These are phyloP conservation scores for Fusarium buxicola DNA, from an alignment of 2,329 filamentous ascomycete genomes.

Conservation along the genomic window DNA sequence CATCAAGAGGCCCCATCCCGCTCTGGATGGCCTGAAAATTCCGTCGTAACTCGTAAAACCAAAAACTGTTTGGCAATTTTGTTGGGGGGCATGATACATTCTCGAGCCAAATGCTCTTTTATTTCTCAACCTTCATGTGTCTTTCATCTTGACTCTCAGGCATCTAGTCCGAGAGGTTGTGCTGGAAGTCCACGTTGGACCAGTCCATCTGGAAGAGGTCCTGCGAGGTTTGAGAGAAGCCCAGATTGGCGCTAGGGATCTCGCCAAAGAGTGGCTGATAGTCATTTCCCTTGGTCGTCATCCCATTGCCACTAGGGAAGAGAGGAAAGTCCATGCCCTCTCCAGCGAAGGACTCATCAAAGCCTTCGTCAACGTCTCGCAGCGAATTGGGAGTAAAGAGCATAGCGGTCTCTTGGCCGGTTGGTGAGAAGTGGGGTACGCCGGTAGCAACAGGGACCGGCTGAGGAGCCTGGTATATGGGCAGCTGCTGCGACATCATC, in stretches of 20 bases:
- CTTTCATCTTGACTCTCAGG: conserved; percentile 3
- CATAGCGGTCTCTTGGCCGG: conserved; percentile 75
- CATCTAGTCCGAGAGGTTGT: conserved; percentile 49
- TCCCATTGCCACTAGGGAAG: conserved; percentile 58
- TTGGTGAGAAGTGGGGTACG: conserved; percentile 72
- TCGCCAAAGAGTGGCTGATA: conserved; percentile 63
- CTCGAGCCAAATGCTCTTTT: conserved; percentile 30
- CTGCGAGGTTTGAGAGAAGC: conserved; percentile 64
- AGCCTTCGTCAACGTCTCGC: conserved; percentile 73
- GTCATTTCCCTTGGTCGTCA: conserved; percentile 52
- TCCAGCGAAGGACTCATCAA: conserved; percentile 64
- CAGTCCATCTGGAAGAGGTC: conserved; percentile 63
- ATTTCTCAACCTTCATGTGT: conserved; percentile 7
- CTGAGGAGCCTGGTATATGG: conserved; percentile 45
- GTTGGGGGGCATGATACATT: conserved; percentile 36
- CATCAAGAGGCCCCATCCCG: conserved; percentile 36
- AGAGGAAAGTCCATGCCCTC: conserved; percentile 73
- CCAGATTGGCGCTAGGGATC: conserved; percentile 62
- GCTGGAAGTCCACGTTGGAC: conserved; percentile 50
- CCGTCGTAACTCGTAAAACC: conserved; percentile 43
- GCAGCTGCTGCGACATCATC: conserved; percentile 57
- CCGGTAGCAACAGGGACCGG: conserved; percentile 42
- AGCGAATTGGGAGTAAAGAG: conserved; percentile 75
- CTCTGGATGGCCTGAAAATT: conserved; percentile 32
- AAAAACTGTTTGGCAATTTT: conserved; percentile 36